Evolutionary conservation across 495 filamentous ascomycete genomes (phyloP), one percentile per base, ranked within the genome.

Genomic region (Talaromyces borbonicus): DNA sequence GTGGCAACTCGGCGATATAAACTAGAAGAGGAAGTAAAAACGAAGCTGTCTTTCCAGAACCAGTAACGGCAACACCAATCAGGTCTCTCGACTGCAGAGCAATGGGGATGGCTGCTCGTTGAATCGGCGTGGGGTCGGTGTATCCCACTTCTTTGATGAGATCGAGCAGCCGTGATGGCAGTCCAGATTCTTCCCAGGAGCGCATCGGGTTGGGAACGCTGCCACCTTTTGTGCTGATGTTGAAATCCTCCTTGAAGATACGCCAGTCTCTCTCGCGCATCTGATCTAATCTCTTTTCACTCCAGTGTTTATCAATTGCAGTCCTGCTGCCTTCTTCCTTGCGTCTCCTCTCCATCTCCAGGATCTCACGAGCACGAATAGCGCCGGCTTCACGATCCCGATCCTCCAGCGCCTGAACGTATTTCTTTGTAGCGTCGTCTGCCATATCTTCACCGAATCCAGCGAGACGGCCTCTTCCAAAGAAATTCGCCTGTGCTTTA

Each of bases 231-330:
- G 89, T 96, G 29, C 77, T 72, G 63, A 99, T 99, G 55, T 95
- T 94, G 71, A 95, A 97, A 58, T 99, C 92, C 66, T 97, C 93
- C 69, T 97, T 97, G 75, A 99, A 95, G 53, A 99, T 97, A 58
- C 92, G 85, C 93, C 93, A 99, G 60, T 99, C 92, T 56, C 92
- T 74, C 69, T 97, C 90, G 52, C 88, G 86, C 92, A 99, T 99
- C 54, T 92, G 84, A 12, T 92, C 86, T 54, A 99, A 63, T 49
- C 73, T 81, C 78, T 99, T 99, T 65, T 97, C 89, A 37, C 86
- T 93, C 93, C 93, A 99, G 63, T 99, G 93, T 67, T 92, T 92
- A 52, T 87, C 84, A 7, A 87, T 60, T 52, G 76, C 74, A 54
- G 73, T 81, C 40, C 82, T 69, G 5, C 82, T 79, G 37, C 83